phyloP scores from a whole-genome alignment of 2,329 filamentous ascomycete species.

The Bipolaris sorokiniana region DNA sequence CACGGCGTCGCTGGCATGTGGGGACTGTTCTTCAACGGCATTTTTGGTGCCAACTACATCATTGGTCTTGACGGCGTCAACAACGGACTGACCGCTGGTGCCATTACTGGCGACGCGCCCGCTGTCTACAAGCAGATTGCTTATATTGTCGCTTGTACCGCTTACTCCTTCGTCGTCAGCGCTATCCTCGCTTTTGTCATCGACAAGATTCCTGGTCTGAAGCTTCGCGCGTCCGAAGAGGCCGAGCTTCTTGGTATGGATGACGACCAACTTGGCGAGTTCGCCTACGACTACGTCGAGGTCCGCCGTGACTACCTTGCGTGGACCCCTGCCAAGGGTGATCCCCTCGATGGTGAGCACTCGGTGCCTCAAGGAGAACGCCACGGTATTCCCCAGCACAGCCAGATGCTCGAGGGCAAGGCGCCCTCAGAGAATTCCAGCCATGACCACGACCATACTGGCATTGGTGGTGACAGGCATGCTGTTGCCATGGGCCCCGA shows the following conservation, averaged over 20 bases:
- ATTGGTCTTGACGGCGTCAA: slow-evolving; percentile 77
- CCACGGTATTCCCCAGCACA: slow-evolving; percentile 75
- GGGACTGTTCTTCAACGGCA: slow-evolving; percentile 77
- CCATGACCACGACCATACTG: slow-evolving; percentile 56
- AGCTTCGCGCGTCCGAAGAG: slow-evolving; percentile 80
- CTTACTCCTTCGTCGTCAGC: slow-evolving; percentile 76
- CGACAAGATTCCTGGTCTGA: slow-evolving; percentile 76
- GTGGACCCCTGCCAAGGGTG: slow-evolving; percentile 77
- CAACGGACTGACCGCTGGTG: slow-evolving; percentile 66
- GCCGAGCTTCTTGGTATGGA: slow-evolving; percentile 88
- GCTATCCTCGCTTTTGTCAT: slow-evolving; percentile 75
- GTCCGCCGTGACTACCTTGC: slow-evolving; percentile 86
- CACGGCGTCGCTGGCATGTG: slow-evolving; percentile 84
- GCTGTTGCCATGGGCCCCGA: slow-evolving; percentile 55
- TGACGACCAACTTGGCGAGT: slow-evolving; percentile 88
- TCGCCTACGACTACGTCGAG: slow-evolving; percentile 90
- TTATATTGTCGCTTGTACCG: slow-evolving; percentile 70
- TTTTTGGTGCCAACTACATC: slow-evolving; percentile 78
- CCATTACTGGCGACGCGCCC: slow-evolving; percentile 75
- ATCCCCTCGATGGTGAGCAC: slow-evolving; percentile 65
- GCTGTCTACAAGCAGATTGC: slow-evolving; percentile 81
- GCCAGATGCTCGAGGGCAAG: slow-evolving; percentile 67
- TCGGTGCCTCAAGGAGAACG: slow-evolving; percentile 68
- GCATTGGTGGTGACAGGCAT: slow-evolving; percentile 60
- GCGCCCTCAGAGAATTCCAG: slow-evolving; percentile 54